Evolutionary conservation across 768 basidiomycete genomes (phyloP).

Genomic region (Suillus subaureus): DNA sequence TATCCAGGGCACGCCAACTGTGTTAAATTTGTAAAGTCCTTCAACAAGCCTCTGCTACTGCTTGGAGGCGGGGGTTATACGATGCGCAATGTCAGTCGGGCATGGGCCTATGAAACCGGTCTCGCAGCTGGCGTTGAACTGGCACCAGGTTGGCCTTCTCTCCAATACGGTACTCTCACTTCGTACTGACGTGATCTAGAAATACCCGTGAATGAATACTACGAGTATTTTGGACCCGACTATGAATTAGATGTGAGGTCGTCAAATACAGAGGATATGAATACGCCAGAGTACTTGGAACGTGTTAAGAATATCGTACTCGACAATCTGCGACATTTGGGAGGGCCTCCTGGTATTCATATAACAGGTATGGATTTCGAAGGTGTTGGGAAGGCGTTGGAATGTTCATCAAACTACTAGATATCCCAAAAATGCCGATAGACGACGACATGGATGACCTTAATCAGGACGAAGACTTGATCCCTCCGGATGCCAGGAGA

Average conservation of each 20-base stretch:
- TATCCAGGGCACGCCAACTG: constrained; percentile 90
- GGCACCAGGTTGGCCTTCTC: constrained; percentile 58
- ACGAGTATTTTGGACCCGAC: constrained; percentile 98
- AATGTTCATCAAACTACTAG: constrained; percentile 40
- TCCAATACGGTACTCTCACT: background rate
- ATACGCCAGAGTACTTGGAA: constrained; percentile 89
- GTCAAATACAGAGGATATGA: constrained; percentile 95
- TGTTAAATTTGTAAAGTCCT: constrained; percentile 95
- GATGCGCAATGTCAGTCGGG: constrained; percentile 94
- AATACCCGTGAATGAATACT: constrained; percentile 98
- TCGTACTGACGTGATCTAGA: constrained; percentile 49
- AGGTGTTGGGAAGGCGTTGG: background rate
- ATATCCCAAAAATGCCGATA: constrained; percentile 81
- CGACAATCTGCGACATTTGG: constrained; percentile 84
- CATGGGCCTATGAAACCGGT: constrained; percentile 98
- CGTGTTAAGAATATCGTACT: constrained; percentile 91
- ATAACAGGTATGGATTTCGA: constrained; percentile 64
- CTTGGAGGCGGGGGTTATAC: constrained; percentile 99
- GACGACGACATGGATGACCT: constrained; percentile 84
- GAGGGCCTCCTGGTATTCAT: constrained; percentile 91
- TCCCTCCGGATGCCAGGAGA: constrained; percentile 74
- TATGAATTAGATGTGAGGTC: constrained; percentile 94
- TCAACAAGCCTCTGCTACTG: constrained; percentile 90
- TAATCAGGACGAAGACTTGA: constrained; percentile 81
- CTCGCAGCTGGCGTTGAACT: constrained; percentile 97